Percentiles rank a stretch among this genome's conserved stretches.
phyloP scores from a whole-genome alignment of 371 early-diverging fungal species.

The Blakeslea trispora region DNA sequence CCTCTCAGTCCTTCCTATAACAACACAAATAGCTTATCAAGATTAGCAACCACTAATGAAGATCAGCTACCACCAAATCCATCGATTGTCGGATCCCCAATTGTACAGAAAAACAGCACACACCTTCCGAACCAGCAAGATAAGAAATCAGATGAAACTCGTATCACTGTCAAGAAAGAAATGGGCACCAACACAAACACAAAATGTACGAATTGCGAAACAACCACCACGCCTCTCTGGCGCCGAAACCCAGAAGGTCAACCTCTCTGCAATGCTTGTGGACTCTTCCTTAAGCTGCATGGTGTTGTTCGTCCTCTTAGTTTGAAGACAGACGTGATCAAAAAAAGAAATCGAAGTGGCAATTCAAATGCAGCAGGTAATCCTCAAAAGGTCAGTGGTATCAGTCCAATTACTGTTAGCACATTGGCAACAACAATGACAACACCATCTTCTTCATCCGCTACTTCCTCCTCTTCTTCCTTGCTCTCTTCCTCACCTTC shows the following conservation, averaged over 20 bases:
- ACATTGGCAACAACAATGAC: background rate
- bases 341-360: constrained; percentile 74
- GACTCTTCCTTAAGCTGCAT: constrained; percentile 83
- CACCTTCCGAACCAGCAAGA: background rate
- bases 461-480: constrained; percentile 1
- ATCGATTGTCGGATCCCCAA: constrained; percentile 17
- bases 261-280: constrained; percentile 71
- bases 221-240: constrained; percentile 96
- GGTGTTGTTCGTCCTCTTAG: constrained; percentile 79
- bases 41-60: constrained; percentile 1
- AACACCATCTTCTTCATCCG: constrained; percentile 1
- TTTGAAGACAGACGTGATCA: constrained; percentile 83
- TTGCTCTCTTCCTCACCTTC: background rate
- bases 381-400: background rate
- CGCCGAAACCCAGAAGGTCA: constrained; percentile 81
- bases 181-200: constrained; percentile 20
- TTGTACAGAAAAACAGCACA: constrained; percentile 1
- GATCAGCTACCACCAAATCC: constrained; percentile 2
- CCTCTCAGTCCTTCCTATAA: constrained; percentile 10
- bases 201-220: constrained; percentile 89
- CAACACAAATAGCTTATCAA: background rate
- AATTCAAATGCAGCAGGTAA: background rate
- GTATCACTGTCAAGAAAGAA: constrained; percentile 6
- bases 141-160: constrained; percentile 11
- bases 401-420: background rate